phyloP scores from a whole-genome alignment of 495 filamentous ascomycete genomes.

The Hypoxylon cercidicola region DNA sequence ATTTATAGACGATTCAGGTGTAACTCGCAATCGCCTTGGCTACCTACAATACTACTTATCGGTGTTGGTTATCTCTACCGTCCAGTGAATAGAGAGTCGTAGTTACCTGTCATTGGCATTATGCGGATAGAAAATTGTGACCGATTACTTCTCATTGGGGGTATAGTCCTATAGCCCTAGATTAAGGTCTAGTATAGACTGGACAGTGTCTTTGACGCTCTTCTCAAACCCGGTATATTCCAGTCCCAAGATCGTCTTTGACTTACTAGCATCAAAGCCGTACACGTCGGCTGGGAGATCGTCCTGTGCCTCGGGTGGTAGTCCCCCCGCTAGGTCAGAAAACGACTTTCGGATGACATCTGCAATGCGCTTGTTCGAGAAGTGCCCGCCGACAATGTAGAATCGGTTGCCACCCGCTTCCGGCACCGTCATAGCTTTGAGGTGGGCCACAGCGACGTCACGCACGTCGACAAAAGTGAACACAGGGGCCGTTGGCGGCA shows the following conservation, averaged over 20 bases:
- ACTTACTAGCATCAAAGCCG: conserved; percentile 50
- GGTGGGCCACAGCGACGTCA: conserved; percentile 58
- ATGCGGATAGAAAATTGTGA: no score
- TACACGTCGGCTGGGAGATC: conserved; percentile 54
- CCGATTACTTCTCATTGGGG: background rate
- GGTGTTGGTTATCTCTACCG: no score
- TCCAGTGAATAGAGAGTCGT: no score
- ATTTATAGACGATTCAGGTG: background rate
- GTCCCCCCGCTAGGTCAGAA: conserved; percentile 36
- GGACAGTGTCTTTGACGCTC: conserved; percentile 53
- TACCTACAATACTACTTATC: background rate
- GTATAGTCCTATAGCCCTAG: background rate
- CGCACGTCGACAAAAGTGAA: conserved; percentile 62
- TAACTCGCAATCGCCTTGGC: no score
- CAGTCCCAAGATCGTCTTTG: conserved; percentile 50
- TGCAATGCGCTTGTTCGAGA: conserved; percentile 54
- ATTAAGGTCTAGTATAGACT: conserved; percentile 39
- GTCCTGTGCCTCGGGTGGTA: conserved; percentile 44
- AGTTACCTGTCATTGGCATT: no score
- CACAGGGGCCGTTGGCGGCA: conserved; percentile 53
- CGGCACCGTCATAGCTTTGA: conserved; percentile 49
- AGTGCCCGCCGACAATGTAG: conserved; percentile 54
- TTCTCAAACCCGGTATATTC: conserved; percentile 51
- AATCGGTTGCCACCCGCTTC: conserved; percentile 57
- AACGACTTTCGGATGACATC: conserved; percentile 42